These are phyloP conservation scores for Conticribra weissflogii DNA, from an alignment of 108 stramenopile species.

Conservation along the genomic window DNA sequence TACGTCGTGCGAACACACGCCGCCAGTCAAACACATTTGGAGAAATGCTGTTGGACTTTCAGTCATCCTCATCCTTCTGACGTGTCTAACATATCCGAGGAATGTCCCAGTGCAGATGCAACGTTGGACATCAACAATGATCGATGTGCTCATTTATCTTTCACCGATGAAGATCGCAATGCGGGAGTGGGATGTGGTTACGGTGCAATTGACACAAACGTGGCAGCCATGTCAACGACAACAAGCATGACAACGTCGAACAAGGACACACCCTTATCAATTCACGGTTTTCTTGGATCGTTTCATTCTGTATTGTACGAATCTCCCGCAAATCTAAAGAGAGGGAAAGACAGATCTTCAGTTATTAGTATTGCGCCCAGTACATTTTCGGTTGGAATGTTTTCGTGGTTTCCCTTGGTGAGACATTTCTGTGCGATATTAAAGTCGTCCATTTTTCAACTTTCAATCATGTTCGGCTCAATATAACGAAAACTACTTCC, in stretches of 20 bases:
- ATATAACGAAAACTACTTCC: background rate
- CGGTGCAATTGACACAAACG: constrained; percentile 60
- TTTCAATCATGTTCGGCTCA: background rate
- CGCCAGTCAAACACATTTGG: constrained; percentile 83
- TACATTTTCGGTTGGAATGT: constrained; percentile 94
- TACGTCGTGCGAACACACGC: constrained; percentile 97
- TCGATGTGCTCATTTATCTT: constrained; percentile 59
- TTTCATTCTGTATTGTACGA: constrained; percentile 91
- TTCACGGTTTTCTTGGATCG: constrained; percentile 95
- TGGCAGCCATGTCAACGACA: constrained; percentile 27
- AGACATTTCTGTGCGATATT: constrained; percentile 7
- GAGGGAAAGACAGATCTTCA: constrained; percentile 22
- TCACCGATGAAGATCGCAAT: constrained; percentile 59
- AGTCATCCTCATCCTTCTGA: constrained; percentile 73
- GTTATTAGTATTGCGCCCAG: constrained; percentile 90
- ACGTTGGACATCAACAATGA: constrained; percentile 38
- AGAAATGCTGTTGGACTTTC: constrained; percentile 88
- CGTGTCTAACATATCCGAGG: too few relatives aligned
- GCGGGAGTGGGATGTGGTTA: constrained; percentile 64
- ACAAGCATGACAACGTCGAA: constrained; percentile 12
- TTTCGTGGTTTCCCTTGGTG: constrained; percentile 94
- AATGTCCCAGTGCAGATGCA: constrained; percentile 26
- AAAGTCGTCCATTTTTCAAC: background rate
- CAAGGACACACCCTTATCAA: constrained; percentile 30
- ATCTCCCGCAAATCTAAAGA: constrained; percentile 12